Percentiles rank a stretch among this genome's conserved stretches.
These are phyloP conservation scores for Pseudogymnoascus sp. DNA, from an alignment of 2,329 filamentous ascomycete genomes.

Conservation along the genomic window DNA sequence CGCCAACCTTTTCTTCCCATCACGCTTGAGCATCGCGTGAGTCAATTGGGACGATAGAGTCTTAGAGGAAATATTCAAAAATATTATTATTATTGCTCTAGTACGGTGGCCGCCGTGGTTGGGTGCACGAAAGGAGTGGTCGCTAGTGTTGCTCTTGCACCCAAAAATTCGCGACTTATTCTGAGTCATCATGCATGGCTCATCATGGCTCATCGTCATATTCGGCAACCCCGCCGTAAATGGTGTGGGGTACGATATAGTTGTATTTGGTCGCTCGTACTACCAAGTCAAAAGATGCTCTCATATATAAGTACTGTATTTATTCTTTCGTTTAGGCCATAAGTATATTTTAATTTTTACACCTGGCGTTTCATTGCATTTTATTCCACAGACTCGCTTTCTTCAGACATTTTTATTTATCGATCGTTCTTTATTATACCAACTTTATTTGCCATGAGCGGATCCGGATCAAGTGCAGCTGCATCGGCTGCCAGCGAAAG, in stretches of 20 bases:
- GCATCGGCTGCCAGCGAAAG: not conserved
- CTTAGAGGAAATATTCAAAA: not conserved
- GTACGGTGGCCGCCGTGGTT: not conserved
- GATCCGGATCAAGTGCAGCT: not conserved
- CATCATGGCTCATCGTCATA: slow-evolving; percentile 2
- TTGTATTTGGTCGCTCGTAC: not conserved
- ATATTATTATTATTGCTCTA: not conserved
- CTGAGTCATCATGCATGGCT: not conserved
- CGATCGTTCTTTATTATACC: not conserved
- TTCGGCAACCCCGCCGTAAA: not conserved
- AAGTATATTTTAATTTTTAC: not conserved
- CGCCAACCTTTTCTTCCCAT: not conserved
- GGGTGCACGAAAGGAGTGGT: not conserved
- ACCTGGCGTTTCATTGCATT: not conserved
- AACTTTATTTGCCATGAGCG: not conserved
- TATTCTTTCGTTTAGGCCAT: not conserved
- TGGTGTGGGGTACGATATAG: not conserved
- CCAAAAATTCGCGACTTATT: not conserved
- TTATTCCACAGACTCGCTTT: not conserved
- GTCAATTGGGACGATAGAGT: not conserved
- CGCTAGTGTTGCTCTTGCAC: not conserved
- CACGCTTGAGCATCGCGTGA: not conserved
- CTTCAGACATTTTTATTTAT: not conserved
- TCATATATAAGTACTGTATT: not conserved
- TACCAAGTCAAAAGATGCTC: not conserved